These are phyloP conservation scores for Solanum bukasovii DNA, from an alignment of 257 asterid species.

Conservation along the genomic window DNA sequence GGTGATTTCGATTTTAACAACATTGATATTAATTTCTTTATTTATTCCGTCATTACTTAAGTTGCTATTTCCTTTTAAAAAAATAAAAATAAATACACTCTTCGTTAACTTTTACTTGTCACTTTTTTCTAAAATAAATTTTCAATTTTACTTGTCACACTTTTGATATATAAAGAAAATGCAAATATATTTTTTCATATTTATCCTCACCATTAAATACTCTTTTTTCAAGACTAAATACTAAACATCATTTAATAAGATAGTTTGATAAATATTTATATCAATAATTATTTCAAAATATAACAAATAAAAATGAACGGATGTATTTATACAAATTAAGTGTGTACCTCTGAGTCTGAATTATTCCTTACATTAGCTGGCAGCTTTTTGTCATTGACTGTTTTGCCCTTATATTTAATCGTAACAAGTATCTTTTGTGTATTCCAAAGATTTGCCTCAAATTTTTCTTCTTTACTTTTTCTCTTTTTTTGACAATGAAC, in stretches of 20 bases:
- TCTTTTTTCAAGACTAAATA: too few species aligned
- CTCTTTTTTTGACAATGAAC: background rate
- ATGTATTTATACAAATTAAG: too few species aligned
- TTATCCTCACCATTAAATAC: background rate
- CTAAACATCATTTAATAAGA: too few species aligned
- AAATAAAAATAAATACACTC: background rate
- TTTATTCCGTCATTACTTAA: background rate
- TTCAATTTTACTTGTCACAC: too few species aligned
- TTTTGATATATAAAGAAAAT: too few species aligned
- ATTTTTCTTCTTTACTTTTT: background rate
- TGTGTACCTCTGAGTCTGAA: background rate
- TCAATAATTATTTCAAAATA: too few species aligned
- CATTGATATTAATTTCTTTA: background rate
- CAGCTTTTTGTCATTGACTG: constrained; percentile 23
- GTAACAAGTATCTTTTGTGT: constrained; percentile 8
- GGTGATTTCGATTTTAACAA: background rate
- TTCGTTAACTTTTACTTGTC: too few species aligned
- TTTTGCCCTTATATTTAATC: constrained; percentile 12
- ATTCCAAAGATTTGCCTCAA: constrained; percentile 12
- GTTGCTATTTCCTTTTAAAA: background rate
- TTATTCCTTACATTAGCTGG: background rate
- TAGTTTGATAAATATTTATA: too few species aligned
- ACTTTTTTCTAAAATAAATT: too few species aligned
- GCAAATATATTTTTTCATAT: too few species aligned
- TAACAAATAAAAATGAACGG: too few species aligned